Conservation (phyloP, 192 early-diverging fungal genomes). For the Podila horticola region DNA sequence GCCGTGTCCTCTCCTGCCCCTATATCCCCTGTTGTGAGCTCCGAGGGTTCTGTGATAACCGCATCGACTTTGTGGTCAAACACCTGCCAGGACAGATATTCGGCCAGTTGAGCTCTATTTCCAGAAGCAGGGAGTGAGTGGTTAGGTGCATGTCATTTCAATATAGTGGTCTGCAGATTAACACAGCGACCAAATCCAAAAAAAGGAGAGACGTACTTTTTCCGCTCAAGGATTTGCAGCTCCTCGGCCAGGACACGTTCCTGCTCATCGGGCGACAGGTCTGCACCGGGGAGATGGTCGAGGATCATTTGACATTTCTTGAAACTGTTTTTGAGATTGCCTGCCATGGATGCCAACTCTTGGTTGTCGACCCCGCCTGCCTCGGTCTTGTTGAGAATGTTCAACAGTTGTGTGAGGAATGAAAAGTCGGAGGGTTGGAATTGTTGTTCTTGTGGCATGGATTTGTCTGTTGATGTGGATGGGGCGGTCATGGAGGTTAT, state of each 20-base stretch:
- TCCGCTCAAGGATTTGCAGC: constrained; percentile 25
- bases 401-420: constrained; percentile 44
- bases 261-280: constrained; percentile 51
- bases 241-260: constrained; percentile 35
- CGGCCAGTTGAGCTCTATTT: constrained; percentile 24
- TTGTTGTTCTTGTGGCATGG: constrained; percentile 20
- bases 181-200: neutral
- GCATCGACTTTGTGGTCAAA: constrained; percentile 15
- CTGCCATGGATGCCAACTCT: constrained; percentile 37
- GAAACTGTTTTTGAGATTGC: constrained; percentile 47
- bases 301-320: constrained; percentile 51
- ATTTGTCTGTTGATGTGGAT: neutral
- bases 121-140: neutral
- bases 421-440: constrained; percentile 53
- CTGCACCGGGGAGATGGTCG: constrained; percentile 54
- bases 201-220: constrained; percentile 16
- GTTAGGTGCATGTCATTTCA: too few species aligned
- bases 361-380: constrained; percentile 34
- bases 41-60: neutral
- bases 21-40: neutral
- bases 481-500: neutral
- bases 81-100: constrained; percentile 31
- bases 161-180: too few species aligned
- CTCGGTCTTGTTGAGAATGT: constrained; percentile 40
- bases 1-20: neutral